Percentiles rank a stretch among this genome's conserved stretches.
phyloP scores from a whole-genome alignment of 2,329 filamentous ascomycete species.

The Xylaria sp. region DNA sequence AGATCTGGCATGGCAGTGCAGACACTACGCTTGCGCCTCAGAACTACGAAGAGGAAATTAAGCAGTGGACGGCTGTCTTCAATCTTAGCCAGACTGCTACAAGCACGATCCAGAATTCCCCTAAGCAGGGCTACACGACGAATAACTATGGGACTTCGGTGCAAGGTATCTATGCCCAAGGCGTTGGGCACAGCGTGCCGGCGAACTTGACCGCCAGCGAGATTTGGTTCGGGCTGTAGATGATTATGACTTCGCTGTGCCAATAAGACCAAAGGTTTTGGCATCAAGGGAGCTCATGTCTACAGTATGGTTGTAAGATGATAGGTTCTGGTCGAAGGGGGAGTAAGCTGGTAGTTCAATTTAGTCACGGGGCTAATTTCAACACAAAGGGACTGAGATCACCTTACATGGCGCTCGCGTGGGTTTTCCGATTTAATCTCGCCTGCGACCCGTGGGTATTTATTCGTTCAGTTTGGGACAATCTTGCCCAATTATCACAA shows the following conservation, averaged over 20 bases:
- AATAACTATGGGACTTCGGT: constrained; percentile 53
- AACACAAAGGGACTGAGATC: not conserved
- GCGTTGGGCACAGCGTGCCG: constrained; percentile 50
- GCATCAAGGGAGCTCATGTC: not conserved
- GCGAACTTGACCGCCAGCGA: constrained; percentile 49
- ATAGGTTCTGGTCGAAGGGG: not conserved
- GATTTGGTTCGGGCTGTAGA: constrained; percentile 48
- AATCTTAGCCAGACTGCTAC: constrained; percentile 51
- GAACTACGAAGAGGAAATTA: constrained; percentile 68
- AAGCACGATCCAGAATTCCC: constrained; percentile 48
- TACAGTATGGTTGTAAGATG: constrained; percentile 1
- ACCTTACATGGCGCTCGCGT: constrained; percentile 9
- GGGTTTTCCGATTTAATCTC: not conserved
- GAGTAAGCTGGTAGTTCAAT: not conserved
- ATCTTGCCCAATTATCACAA: not conserved
- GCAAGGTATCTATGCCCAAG: constrained; percentile 51
- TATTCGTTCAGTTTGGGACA: not conserved
- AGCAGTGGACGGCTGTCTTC: constrained; percentile 64
- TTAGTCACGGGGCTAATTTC: not conserved
- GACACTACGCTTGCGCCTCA: constrained; percentile 62
- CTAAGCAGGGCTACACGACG: constrained; percentile 53
- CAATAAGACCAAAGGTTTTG: not conserved
- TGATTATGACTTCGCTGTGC: not conserved
- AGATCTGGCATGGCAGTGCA: constrained; percentile 65
- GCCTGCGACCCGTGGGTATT: not conserved